These are phyloP conservation scores for Verruconis gallopava DNA, from an alignment of 2,329 filamentous ascomycete species.

Conservation along the genomic window DNA sequence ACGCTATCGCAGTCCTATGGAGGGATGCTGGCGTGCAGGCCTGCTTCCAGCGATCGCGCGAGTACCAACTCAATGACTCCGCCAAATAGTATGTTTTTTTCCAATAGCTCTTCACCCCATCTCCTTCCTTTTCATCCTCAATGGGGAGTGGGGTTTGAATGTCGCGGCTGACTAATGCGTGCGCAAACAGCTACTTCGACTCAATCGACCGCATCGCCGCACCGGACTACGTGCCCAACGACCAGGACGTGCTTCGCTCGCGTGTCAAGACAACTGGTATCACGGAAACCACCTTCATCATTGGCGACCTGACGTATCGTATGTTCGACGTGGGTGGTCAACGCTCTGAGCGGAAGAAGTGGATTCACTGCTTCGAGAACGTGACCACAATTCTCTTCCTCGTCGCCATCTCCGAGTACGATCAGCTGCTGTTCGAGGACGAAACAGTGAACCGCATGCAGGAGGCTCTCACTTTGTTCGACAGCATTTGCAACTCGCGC, in stretches of 20 bases:
- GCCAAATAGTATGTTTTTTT: conserved; percentile 68
- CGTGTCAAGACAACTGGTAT: conserved; percentile 98
- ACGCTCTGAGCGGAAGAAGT: conserved; percentile 95
- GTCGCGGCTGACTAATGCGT: conserved; percentile 1
- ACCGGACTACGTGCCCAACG: conserved; percentile 80
- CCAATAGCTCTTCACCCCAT: neutral
- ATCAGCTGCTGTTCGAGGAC: conserved; percentile 89
- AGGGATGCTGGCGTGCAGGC: conserved; percentile 85
- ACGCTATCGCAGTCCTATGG: conserved; percentile 85
- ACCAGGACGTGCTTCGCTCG: conserved; percentile 87
- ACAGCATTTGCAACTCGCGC: conserved; percentile 59
- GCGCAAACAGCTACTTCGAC: conserved; percentile 77
- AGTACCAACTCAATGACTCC: conserved; percentile 94
- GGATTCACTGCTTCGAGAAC: conserved; percentile 98
- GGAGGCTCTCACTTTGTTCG: conserved; percentile 57
- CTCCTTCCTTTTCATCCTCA: too few species aligned
- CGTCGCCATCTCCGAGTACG: conserved; percentile 94
- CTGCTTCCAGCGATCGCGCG: conserved; percentile 88
- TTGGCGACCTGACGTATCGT: conserved; percentile 83
- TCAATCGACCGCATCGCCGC: conserved; percentile 83
- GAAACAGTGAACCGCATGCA: conserved; percentile 74
- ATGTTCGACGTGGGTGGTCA: conserved; percentile 98
- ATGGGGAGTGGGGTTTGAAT: neutral
- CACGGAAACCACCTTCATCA: conserved; percentile 91
- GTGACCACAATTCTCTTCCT: conserved; percentile 94